These are phyloP conservation scores for Akanthomyces dipterigenus DNA, from an alignment of 2,329 filamentous ascomycete species.

Conservation along the genomic window DNA sequence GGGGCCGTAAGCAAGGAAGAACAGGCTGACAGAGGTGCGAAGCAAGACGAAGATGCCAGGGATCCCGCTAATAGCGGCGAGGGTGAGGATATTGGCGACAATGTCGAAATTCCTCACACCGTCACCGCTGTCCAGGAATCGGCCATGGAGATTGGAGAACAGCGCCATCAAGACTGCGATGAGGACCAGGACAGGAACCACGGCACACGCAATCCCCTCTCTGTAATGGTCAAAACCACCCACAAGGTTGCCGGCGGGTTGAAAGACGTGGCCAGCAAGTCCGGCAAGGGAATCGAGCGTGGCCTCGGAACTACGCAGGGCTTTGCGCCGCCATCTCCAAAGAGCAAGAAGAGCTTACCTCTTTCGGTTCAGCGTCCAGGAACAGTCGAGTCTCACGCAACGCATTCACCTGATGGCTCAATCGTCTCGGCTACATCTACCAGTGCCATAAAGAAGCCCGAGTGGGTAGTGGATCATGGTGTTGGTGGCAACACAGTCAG, in stretches of 20 bases:
- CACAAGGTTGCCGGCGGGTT: not conserved
- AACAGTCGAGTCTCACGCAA: slow-evolving; percentile 28
- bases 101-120: slow-evolving; percentile 47
- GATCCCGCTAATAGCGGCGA: slow-evolving; percentile 41
- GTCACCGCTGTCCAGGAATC: slow-evolving; percentile 39
- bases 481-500: slow-evolving; percentile 44
- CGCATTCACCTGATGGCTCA: slow-evolving; percentile 31
- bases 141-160: slow-evolving; percentile 15
- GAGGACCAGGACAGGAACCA: slow-evolving; percentile 21
- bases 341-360: slow-evolving; percentile 13
- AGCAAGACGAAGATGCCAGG: slow-evolving; percentile 43
- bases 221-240: not conserved
- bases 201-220: slow-evolving; percentile 14
- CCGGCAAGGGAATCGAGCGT: slow-evolving; percentile 43
- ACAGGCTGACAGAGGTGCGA: slow-evolving; percentile 37
- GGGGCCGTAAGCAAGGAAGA: slow-evolving; percentile 47
- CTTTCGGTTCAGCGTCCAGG: slow-evolving; percentile 9
- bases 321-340: slow-evolving; percentile 29
- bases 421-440: slow-evolving; percentile 34
- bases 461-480: slow-evolving; percentile 6
- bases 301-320: slow-evolving; percentile 51
- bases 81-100: slow-evolving; percentile 46
- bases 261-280: slow-evolving; percentile 22
- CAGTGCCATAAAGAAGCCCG: slow-evolving; percentile 15
- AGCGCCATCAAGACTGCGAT: slow-evolving; percentile 16